Percentiles rank a stretch among this genome's conserved stretches.
Evolutionary conservation across 495 filamentous ascomycete genomes (phyloP).

Genomic region (Tuber magnatum): DNA sequence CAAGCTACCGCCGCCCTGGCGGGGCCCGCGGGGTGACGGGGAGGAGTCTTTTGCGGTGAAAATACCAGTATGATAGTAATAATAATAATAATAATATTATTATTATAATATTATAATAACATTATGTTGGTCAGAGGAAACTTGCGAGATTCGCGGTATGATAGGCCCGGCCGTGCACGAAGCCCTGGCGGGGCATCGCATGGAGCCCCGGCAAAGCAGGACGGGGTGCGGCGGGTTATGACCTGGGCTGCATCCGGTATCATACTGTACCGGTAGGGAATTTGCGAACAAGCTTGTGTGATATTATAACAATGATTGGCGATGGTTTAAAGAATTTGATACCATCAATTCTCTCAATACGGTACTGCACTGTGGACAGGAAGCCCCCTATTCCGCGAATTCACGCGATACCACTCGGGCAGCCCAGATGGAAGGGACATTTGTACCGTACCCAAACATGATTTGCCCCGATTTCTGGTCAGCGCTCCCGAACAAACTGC

Average conservation of each 20-base stretch:
- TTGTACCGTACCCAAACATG: not conserved
- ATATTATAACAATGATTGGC: not conserved
- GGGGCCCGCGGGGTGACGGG: not conserved
- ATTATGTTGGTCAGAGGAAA: not conserved
- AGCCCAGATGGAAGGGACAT: not conserved
- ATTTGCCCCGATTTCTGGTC: not conserved
- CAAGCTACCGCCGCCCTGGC: not conserved
- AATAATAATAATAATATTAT: no score
- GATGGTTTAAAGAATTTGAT: not conserved
- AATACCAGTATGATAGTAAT: not conserved
- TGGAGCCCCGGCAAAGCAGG: not conserved
- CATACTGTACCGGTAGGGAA: not conserved
- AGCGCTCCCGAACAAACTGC: not conserved
- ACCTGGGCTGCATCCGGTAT: not conserved
- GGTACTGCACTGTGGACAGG: not conserved
- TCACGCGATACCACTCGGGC: not conserved
- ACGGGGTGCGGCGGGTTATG: not conserved
- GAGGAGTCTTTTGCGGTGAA: not conserved
- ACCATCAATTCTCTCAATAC: not conserved
- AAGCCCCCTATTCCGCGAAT: not conserved
- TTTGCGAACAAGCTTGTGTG: not conserved
- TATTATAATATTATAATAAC: no score
- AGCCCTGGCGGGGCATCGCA: no score
- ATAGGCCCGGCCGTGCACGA: not conserved
- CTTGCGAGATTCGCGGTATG: not conserved